Evolutionary conservation across 2,329 filamentous ascomycete genomes (phyloP).

Genomic region (Diaporthe citri): DNA sequence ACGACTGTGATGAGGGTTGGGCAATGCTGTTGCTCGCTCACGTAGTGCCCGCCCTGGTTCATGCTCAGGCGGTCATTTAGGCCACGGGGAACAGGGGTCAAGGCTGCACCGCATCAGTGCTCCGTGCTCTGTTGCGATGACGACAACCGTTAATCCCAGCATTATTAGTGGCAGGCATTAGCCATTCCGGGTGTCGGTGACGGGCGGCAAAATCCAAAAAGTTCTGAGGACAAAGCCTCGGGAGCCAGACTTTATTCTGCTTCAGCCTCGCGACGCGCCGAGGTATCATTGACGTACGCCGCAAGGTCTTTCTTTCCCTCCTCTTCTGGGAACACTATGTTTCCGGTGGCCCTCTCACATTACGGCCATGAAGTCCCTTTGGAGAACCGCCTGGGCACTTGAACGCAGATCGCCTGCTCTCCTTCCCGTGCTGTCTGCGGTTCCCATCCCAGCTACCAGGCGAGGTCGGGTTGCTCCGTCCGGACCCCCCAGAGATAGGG

Average conservation of each 20-base stretch:
- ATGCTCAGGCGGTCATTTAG: conserved; percentile 17
- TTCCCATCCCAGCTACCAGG: conserved; percentile 25
- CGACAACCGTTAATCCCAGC: conserved; percentile 19
- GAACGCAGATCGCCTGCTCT: conserved; percentile 35
- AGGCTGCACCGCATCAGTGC: neutral
- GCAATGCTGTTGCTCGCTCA: neutral
- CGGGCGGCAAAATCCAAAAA: conserved; percentile 36
- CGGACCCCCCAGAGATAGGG: neutral
- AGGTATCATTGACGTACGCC: neutral
- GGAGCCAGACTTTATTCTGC: neutral
- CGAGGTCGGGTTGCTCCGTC: conserved; percentile 42
- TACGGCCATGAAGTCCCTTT: conserved; percentile 39
- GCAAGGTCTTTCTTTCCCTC: neutral
- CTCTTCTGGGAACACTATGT: conserved; percentile 33
- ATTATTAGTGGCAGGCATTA: conserved; percentile 12
- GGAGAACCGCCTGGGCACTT: conserved; percentile 39
- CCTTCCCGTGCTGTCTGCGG: conserved; percentile 20
- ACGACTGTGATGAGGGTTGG: neutral
- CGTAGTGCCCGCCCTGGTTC: neutral
- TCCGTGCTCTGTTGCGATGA: conserved; percentile 7
- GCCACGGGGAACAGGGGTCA: conserved; percentile 21
- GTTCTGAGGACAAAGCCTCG: conserved; percentile 19
- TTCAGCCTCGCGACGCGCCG: neutral
- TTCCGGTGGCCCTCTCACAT: neutral
- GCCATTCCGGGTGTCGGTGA: conserved; percentile 4